Evolutionary conservation across 805 yeast species (phyloP), one percentile per base, ranked within the genome.

Genomic region (Cyberlindnera bimundalis): DNA sequence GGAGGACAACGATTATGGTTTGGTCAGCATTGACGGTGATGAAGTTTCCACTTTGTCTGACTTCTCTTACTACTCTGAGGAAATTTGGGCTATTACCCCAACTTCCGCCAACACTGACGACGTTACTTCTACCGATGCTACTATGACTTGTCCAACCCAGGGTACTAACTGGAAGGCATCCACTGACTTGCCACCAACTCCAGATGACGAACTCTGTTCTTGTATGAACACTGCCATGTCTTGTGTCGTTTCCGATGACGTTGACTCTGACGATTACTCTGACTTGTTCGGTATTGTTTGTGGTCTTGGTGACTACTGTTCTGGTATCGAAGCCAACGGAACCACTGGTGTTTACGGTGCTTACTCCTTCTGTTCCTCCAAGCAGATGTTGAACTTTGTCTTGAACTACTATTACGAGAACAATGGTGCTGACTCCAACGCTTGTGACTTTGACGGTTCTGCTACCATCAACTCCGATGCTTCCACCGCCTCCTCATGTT

Each of bases 131-230:
- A 29, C 68, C 18, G 43, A 74, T 13, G 68, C 74, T 14, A 65
- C 76, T 24, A 61, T 79, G 50, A 55, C 78, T 26, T 84, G 93
- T 61, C 91, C 91, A 48, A 67, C 84, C 15, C 59, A 68, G 26
- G 62, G 66, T 42, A 27, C 61, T 9, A 54, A 75, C 61, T 84
- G 93, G 93, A 64, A 65, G 42, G 93, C 89, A 41, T 61, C 79
- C 24, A 70, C 81, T n/a, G 63, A 56, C 24, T 70, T 84, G 58
- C 95, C 95, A 56, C 95, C 93, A 63, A 80, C 88, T 39, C 95
- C 95, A 50, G 73, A 83, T 55, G 59, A 71, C 37, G 71, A 60
- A 33, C 68, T 75, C 41, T 84, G 93, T 71, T 66, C 72, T 45
- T 84, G 95, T 70, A 68, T 82, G 68, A 56, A 71, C 26, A 52